Percentiles rank a stretch among this genome's conserved stretches.
Evolutionary conservation across 768 basidiomycete genomes (phyloP).

Genomic region (Termitomyces sp.): DNA sequence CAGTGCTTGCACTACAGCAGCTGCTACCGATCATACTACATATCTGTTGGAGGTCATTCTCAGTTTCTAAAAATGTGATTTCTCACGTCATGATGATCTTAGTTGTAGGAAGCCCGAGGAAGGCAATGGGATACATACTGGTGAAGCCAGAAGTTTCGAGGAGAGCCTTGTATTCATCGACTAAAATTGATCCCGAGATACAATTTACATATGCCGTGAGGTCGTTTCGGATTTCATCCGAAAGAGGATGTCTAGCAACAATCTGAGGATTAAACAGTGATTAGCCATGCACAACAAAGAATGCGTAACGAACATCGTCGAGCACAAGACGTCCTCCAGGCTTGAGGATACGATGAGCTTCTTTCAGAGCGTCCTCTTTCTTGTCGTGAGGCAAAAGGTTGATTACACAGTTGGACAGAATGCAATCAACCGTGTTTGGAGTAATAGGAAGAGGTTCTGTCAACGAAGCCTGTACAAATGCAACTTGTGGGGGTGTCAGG

Average conservation of each 20-base stretch:
- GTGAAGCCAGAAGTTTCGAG: conserved; percentile 36
- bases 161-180: conserved; percentile 32
- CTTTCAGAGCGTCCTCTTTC: conserved; percentile 38
- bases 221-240: conserved; percentile 35
- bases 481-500: conserved; percentile 42
- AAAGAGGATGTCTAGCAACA: conserved; percentile 38
- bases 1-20: not conserved
- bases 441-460: conserved; percentile 43
- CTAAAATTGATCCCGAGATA: conserved; percentile 39
- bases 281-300: too few relatives aligned
- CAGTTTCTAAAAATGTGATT: conserved; percentile 31
- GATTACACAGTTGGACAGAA: conserved; percentile 55
- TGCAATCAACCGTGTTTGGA: conserved; percentile 44
- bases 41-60: conserved; percentile 37
- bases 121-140: conserved; percentile 19
- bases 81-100: conserved; percentile 23
- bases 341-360: conserved; percentile 46
- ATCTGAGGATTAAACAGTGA: conserved; percentile 27
- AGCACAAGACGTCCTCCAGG: conserved; percentile 51
- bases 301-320: conserved; percentile 37
- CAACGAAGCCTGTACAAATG: conserved; percentile 40
- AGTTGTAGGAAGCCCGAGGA: not conserved
- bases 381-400: conserved; percentile 40
- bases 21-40: conserved; percentile 7
- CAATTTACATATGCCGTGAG: conserved; percentile 38